Evolutionary conservation across 1,139 yeast species (phyloP).

Genomic region (Scheffersomyces titani): DNA sequence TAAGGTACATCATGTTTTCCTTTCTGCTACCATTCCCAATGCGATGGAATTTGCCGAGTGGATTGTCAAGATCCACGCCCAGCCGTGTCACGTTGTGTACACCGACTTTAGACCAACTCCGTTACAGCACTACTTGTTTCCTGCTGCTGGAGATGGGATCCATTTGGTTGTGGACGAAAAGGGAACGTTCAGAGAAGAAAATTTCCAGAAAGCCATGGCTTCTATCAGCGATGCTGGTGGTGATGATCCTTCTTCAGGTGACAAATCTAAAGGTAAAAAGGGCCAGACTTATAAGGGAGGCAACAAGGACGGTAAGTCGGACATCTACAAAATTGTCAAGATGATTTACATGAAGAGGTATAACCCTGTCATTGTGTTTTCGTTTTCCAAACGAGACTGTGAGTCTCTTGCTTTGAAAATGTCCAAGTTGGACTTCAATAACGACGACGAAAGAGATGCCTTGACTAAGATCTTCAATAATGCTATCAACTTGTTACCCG

Average conservation of each 20-base stretch:
- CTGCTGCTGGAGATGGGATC: constrained; percentile 97
- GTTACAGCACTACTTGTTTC: constrained; percentile 92
- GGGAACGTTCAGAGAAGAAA: constrained; percentile 93
- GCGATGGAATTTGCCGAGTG: constrained; percentile 99
- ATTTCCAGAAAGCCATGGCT: constrained; percentile 98
- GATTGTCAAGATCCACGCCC: constrained; percentile 92
- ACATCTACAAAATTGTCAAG: constrained; percentile 93
- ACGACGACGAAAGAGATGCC: constrained; percentile 89
- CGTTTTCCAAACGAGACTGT: constrained; percentile 95
- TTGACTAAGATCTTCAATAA: constrained; percentile 84
- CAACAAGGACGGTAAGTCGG: constrained; percentile 79
- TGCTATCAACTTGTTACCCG: constrained; percentile 85
- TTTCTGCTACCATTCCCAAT: constrained; percentile 97
- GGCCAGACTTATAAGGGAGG: constrained; percentile 93
- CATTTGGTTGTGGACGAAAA: constrained; percentile 97
- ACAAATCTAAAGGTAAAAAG: constrained; percentile 63
- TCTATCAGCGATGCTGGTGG: constrained; percentile 81
- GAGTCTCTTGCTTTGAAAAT: constrained; percentile 90
- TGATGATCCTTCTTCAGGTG: constrained; percentile 72
- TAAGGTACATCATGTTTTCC: constrained; percentile 82
- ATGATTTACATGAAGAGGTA: constrained; percentile 96
- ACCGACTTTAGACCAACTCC: constrained; percentile 99
- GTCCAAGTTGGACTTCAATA: constrained; percentile 92
- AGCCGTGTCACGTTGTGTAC: constrained; percentile 98
- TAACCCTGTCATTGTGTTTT: constrained; percentile 97